These are phyloP conservation scores for Nicotiana sylvestris DNA, from an alignment of 257 asterid genomes.

Conservation along the genomic window DNA sequence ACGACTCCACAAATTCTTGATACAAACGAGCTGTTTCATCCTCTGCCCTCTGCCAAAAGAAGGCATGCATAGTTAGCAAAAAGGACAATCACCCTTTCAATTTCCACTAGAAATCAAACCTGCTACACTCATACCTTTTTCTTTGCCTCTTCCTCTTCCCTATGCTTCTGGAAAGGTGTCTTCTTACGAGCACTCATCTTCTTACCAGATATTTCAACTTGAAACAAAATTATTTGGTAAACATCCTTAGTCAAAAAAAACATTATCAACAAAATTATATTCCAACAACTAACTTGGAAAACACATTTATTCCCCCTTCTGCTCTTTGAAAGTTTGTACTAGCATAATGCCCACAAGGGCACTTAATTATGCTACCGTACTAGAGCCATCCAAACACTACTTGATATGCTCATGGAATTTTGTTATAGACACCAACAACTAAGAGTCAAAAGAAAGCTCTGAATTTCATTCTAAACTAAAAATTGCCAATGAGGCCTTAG, in stretches of 20 bases:
- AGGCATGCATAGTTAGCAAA: conserved; percentile 3
- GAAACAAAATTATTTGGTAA: conserved; percentile 9
- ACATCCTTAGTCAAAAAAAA: not conserved
- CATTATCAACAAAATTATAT: not conserved
- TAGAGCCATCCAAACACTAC: not conserved
- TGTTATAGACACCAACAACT: not conserved
- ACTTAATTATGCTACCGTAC: not conserved
- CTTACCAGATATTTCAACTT: conserved; percentile 22
- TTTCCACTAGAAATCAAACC: not conserved
- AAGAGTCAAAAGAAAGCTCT: not conserved
- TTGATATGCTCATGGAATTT: not conserved
- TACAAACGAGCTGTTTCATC: conserved; percentile 84
- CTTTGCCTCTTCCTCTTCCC: conserved; percentile 95
- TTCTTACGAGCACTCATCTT: conserved; percentile 82
- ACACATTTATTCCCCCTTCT: not conserved
- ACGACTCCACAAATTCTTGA: conserved; percentile 81
- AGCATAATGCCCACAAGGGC: not conserved
- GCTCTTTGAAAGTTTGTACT: not conserved
- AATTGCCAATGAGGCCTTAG: not conserved
- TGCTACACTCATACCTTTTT: conserved; percentile 44
- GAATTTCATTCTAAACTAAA: not conserved
- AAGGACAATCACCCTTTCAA: not conserved
- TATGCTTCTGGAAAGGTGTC: conserved; percentile 93
- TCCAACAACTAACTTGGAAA: not conserved
- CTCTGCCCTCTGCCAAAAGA: conserved; percentile 60